These are phyloP conservation scores for Reticulascus tulasneorum DNA, from an alignment of 2,329 filamentous ascomycete species.

Conservation along the genomic window DNA sequence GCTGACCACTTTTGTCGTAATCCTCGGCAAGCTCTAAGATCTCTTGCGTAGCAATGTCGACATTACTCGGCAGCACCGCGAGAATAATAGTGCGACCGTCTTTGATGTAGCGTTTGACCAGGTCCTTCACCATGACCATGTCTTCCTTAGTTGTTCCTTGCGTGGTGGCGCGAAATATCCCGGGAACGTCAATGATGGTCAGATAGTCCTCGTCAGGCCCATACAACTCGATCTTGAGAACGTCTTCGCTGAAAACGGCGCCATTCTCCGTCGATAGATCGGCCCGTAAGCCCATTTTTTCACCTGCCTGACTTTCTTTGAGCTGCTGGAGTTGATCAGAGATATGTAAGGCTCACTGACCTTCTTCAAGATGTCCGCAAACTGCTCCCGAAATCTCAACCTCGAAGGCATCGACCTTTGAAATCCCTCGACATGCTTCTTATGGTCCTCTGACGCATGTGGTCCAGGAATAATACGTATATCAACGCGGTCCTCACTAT, in stretches of 20 bases:
- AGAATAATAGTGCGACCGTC: conserved; percentile 46
- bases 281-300: too few species aligned
- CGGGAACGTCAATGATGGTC: conserved; percentile 52
- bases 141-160: conserved; percentile 41
- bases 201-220: conserved; percentile 44
- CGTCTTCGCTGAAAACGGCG: conserved; percentile 49
- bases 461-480: conserved; percentile 6
- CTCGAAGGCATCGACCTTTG: background rate
- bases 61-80: conserved; percentile 37
- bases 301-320: too few species aligned
- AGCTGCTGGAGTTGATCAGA: too few species aligned
- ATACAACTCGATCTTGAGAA: conserved; percentile 39
- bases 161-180: conserved; percentile 38
- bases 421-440: background rate
- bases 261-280: too few species aligned
- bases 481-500: background rate
- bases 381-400: background rate
- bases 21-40: conserved; percentile 31
- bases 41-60: conserved; percentile 38
- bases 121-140: conserved; percentile 38
- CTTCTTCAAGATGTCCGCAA: conserved; percentile 4
- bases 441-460: background rate
- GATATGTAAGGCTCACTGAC: too few species aligned
- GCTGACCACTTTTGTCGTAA: conserved; percentile 31
- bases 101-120: conserved; percentile 44